Evolutionary conservation across 2,329 filamentous ascomycete species (phyloP).

Genomic region (Elsinoe batatas): DNA sequence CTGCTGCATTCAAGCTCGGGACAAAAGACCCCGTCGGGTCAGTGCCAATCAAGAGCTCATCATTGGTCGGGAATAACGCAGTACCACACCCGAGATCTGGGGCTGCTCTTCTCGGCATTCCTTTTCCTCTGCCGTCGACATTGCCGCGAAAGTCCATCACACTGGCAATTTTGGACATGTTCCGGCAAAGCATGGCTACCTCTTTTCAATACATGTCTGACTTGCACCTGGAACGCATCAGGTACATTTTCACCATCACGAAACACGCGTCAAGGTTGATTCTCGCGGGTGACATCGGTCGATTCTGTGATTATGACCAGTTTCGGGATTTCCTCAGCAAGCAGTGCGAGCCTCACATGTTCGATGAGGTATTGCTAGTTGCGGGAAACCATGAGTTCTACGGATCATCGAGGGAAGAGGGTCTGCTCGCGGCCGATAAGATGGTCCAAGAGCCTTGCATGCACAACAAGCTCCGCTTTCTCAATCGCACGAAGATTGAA

Average conservation of each 20-base stretch:
- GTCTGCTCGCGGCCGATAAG: slow-evolving; percentile 29
- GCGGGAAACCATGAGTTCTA: slow-evolving; percentile 50
- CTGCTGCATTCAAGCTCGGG: not conserved
- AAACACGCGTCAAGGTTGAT: slow-evolving; percentile 34
- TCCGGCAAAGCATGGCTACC: slow-evolving; percentile 11
- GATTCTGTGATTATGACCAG: slow-evolving; percentile 37
- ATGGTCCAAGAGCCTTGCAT: slow-evolving; percentile 34
- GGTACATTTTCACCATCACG: slow-evolving; percentile 30
- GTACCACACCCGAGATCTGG: not conserved
- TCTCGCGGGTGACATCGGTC: slow-evolving; percentile 43
- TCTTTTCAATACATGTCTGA: slow-evolving; percentile 40
- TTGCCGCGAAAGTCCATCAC: no score
- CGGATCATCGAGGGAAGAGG: slow-evolving; percentile 31
- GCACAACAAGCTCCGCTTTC: slow-evolving; percentile 31
- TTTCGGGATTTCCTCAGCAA: slow-evolving; percentile 37
- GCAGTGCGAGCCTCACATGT: slow-evolving; percentile 30
- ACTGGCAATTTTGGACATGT: no score
- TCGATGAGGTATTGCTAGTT: slow-evolving; percentile 38
- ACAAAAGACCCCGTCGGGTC: not conserved
- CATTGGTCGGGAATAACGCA: not conserved
- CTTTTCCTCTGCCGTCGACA: not conserved
- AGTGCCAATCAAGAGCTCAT: not conserved
- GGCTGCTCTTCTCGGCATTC: not conserved
- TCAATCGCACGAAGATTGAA: slow-evolving; percentile 33
- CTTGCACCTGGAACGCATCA: slow-evolving; percentile 39